Percentiles rank a stretch among this genome's conserved stretches.
Evolutionary conservation across 2,329 filamentous ascomycete species (phyloP).

Genomic region (Furcasterigmium furcatum): DNA sequence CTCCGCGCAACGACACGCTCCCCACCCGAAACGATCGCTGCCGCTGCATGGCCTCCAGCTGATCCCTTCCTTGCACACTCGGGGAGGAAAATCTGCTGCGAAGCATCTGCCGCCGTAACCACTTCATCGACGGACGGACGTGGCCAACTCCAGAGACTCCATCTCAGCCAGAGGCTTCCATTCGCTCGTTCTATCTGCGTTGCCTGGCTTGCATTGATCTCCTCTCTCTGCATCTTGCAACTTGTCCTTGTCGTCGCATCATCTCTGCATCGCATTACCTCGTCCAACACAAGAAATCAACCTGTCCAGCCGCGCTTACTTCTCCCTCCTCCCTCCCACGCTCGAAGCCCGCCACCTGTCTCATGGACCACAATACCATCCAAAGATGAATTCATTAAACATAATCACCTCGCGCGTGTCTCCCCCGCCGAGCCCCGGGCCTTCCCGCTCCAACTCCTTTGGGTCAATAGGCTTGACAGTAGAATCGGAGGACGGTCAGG

Average conservation of each 20-base stretch:
- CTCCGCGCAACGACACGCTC: too few species aligned
- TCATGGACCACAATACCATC: constrained; percentile 51
- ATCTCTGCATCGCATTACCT: not conserved
- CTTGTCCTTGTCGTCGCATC: not conserved
- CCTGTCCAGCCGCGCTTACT: not conserved
- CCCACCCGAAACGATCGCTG: too few species aligned
- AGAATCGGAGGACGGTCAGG: constrained; percentile 36
- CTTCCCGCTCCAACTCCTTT: constrained; percentile 60
- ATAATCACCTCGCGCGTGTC: constrained; percentile 84
- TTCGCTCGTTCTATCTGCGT: not conserved
- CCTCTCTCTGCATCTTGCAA: not conserved
- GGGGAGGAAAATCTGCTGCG: not conserved
- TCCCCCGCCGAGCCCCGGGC: constrained; percentile 51
- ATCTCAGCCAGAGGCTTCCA: not conserved
- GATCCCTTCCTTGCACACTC: not conserved
- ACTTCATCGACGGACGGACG: not conserved
- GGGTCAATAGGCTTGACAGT: constrained; percentile 47
- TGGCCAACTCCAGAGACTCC: not conserved
- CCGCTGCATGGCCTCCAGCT: not conserved
- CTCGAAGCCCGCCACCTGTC: constrained; percentile 8
- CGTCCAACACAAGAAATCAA: constrained; percentile 1
- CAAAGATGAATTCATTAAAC: constrained; percentile 94
- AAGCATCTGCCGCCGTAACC: too few species aligned
- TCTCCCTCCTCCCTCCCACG: not conserved
- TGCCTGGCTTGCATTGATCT: not conserved